Evolutionary conservation across 345 rosid genomes (phyloP), one percentile per base, ranked within the genome.

Genomic region (Cardiospermum halicacabum): DNA sequence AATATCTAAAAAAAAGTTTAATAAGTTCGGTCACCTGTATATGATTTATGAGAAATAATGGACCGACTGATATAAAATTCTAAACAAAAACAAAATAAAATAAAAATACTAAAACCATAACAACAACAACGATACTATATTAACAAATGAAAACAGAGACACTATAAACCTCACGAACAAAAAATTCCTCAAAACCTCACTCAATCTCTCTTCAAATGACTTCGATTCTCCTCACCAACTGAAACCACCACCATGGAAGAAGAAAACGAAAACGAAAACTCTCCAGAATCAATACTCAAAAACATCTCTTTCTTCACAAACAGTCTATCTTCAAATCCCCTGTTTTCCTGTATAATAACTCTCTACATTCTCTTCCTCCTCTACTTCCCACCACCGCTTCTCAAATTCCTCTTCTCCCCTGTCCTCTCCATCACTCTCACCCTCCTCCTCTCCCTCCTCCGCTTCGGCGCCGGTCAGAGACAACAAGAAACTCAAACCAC

Each of bases 291-390:
- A n/a, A 43, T 21, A 32, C 54, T 47, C 49, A 68, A 36, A 10
- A 62, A 56, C 50, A 10, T n/a, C 24, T 7, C 42, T 63, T 51
- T 66, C 1, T 58, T 51, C 28, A 56, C 61, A 40, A 28, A 53
- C 19, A 16, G 34, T 47, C 56, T 64, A 43, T 73, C 69, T 10
- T 40, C 58, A 21, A 65, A 81, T 58, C 85, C 93, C 56, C 89
- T 84, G 53, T 73, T 88, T 71, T 83, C 89, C 4, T 78, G 77
- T 78, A 18, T 85, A 32, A 34, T 81, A 67, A 71, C 96, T 56
- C 68, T 92, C 56, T 84, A 34, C 68, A 48, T 60, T 65, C 72
- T 88, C 0, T 24, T 78, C 71, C 80, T 89, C 22, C 68, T 92
- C 58, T 88, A 82, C 34, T 76, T 74, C 37, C 96, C 98, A 7